Base-by-base conservation (phyloP, 768 basidiomycete species). In the Boletus patriciae region DNA sequence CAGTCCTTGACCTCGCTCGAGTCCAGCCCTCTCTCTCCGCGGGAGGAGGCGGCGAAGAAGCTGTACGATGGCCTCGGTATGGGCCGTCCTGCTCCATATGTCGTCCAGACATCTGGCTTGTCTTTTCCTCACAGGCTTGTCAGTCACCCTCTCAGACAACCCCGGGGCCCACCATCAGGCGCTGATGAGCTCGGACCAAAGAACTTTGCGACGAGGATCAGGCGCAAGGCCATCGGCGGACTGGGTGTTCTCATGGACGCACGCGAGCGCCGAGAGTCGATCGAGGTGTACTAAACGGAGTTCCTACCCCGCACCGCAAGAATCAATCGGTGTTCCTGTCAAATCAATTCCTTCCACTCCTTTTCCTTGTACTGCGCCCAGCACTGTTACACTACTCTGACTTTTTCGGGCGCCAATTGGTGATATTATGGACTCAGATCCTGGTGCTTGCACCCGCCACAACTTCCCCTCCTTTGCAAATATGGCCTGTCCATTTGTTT, bases 51-150 rank as follows among this genome's bases (percentile, higher is more conserved):
- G 12, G 72, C 86, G 40, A 93, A 91, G 83, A 91, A 89, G 75
- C 73, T 92, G 57, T 93, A 91, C 69, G 92, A 93, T 74, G 92
- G 92, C 38, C 81, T 94, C 40, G 89, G 92, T n/a, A 83, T 93
- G 53, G 89, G 90, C 38, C 82, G 90, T 55, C 83, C 88, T 27
- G 76, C 74, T 31, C 80, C 85, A 27, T 54, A 59, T 34, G 57
- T 66, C 34, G 62, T 65, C 29, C 62, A 62, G 49, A 16, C 57
- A 2, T 49, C 54, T 54, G 59, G 44, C 57, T 48, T 66, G 52
- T 66, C 54, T 77, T 70, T 71, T 53, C 74, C 76, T 31, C 76
- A 76, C 52, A 83, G 85, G 78, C 67, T 86, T 73, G 78, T 77
- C 59, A 88, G 85, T 71, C 85, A 87, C 67, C 87, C 89, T 58